Evolutionary conservation across 2,329 filamentous ascomycete species (phyloP).

Genomic region (Fusarium euwallaceae): DNA sequence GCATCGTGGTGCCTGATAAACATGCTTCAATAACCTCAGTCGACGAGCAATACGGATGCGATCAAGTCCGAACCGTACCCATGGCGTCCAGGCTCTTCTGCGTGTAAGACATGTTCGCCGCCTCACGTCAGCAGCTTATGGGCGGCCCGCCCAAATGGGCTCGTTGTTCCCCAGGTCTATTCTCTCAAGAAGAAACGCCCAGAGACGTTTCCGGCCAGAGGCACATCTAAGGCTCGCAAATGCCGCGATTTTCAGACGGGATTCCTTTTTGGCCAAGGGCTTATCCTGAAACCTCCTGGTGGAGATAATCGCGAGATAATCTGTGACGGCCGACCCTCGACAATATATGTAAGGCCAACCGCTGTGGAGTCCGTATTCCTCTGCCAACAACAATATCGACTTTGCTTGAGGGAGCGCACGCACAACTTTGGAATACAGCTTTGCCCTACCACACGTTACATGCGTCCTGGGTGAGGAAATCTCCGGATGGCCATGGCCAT

Average conservation of each 20-base stretch:
- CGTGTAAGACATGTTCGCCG: conserved; percentile 2
- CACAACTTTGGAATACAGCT: not conserved
- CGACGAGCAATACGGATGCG: conserved; percentile 4
- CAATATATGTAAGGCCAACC: not conserved
- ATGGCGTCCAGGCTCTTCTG: conserved; percentile 4
- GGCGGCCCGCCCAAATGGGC: not conserved
- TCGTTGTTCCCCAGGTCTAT: not conserved
- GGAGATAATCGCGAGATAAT: conserved; percentile 1
- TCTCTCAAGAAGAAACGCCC: not conserved
- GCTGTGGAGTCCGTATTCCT: conserved; percentile 1
- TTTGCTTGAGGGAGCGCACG: not conserved
- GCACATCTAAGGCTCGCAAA: not conserved
- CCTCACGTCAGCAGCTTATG: conserved; percentile 37
- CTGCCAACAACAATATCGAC: conserved; percentile 4
- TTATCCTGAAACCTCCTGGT: not conserved
- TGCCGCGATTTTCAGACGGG: not conserved
- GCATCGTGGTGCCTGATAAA: conserved; percentile 5
- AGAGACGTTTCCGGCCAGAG: not conserved
- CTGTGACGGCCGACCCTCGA: not conserved
- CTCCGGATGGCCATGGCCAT: not conserved
- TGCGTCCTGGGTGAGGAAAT: not conserved
- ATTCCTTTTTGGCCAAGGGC: not conserved
- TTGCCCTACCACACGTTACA: conserved; percentile 2
- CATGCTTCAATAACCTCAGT: not conserved
- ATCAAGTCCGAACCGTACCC: conserved; percentile 11